A percentile compares a stretch with the other conserved stretches of the same genome.
phyloP scores from a whole-genome alignment of 495 filamentous ascomycete genomes.

The Lophiotrema nucula region DNA sequence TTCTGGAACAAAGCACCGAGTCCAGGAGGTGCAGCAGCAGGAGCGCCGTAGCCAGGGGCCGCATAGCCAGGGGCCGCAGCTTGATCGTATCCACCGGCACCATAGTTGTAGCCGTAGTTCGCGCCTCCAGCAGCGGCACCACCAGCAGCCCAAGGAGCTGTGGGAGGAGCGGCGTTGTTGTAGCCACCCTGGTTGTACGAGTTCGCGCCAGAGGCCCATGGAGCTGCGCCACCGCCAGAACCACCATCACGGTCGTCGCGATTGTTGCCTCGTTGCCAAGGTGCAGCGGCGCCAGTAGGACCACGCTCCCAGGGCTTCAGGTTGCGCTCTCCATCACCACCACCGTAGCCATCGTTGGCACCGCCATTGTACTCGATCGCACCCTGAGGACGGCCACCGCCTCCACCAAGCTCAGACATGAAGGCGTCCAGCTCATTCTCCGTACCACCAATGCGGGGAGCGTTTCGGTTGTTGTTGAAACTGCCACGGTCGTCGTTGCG shows the following conservation, averaged over 20 bases:
- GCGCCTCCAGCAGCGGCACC: constrained; percentile 14
- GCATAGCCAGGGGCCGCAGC: constrained; percentile 26
- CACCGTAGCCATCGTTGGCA: constrained; percentile 64
- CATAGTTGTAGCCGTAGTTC: constrained; percentile 22
- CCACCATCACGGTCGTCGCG: constrained; percentile 30
- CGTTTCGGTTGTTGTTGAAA: constrained; percentile 47
- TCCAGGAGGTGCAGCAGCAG: constrained; percentile 66
- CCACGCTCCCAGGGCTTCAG: constrained; percentile 89
- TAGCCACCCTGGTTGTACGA: constrained; percentile 24
- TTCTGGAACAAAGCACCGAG: constrained; percentile 68
- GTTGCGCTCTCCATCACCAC: constrained; percentile 51
- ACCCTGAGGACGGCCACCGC: constrained; percentile 65
- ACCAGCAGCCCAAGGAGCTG: constrained; percentile 29
- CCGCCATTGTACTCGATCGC: constrained; percentile 66
- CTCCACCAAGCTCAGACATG: constrained; percentile 93
- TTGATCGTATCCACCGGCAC: neutral
- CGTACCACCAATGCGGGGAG: constrained; percentile 77
- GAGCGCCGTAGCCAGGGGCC: constrained; percentile 45
- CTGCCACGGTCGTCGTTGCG: constrained; percentile 65
- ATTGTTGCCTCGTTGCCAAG: constrained; percentile 53
- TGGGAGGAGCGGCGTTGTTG: constrained; percentile 5
- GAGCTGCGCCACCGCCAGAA: constrained; percentile 38
- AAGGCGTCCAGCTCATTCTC: constrained; percentile 97
- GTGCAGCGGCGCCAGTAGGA: constrained; percentile 84
- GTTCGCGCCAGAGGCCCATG: constrained; percentile 31